Percentiles rank a stretch among this genome's conserved stretches.
phyloP scores from a whole-genome alignment of 2,329 filamentous ascomycete genomes.

The Pseudogymnoascus verrucosus region DNA sequence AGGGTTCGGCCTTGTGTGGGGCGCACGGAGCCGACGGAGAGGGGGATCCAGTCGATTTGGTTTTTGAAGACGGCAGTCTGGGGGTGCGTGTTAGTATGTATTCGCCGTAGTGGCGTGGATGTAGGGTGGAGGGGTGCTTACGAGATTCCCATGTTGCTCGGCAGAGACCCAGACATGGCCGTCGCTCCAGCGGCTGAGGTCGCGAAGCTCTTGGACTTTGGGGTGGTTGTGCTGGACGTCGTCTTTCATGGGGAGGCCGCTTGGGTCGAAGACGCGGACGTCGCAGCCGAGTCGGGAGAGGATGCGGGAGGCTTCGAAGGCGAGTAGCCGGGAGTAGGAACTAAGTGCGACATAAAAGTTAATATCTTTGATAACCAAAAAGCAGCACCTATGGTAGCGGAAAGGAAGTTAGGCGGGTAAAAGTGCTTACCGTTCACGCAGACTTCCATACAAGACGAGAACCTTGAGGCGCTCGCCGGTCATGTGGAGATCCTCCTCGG shows the following conservation, averaged over 20 bases:
- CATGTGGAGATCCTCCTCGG: constrained; percentile 36
- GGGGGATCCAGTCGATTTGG: constrained; percentile 63
- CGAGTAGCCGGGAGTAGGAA: constrained; percentile 53
- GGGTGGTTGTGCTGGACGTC: constrained; percentile 48
- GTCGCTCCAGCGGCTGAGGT: constrained; percentile 55
- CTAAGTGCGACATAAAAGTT: constrained; percentile 24
- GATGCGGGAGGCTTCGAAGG: constrained; percentile 51
- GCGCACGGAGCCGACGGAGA: constrained; percentile 52
- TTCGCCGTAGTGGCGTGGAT: neutral
- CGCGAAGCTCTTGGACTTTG: constrained; percentile 55
- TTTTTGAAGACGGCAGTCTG: constrained; percentile 60
- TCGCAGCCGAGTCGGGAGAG: constrained; percentile 58
- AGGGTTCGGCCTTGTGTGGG: constrained; percentile 60
- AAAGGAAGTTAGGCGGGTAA: neutral
- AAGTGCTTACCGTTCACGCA: constrained; percentile 34
- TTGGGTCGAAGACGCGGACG: constrained; percentile 54
- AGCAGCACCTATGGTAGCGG: neutral
- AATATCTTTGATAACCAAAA: neutral
- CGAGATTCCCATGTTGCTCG: constrained; percentile 59
- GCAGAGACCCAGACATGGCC: constrained; percentile 59
- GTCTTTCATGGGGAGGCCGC: constrained; percentile 54
- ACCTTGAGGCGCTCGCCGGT: constrained; percentile 39
- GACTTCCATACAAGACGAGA: constrained; percentile 53
- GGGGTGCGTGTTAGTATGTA: constrained; percentile 12
- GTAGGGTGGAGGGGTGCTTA: constrained; percentile 19